These are phyloP conservation scores for Geosmithia putterillii DNA, from an alignment of 2,329 filamentous ascomycete genomes.

Conservation along the genomic window DNA sequence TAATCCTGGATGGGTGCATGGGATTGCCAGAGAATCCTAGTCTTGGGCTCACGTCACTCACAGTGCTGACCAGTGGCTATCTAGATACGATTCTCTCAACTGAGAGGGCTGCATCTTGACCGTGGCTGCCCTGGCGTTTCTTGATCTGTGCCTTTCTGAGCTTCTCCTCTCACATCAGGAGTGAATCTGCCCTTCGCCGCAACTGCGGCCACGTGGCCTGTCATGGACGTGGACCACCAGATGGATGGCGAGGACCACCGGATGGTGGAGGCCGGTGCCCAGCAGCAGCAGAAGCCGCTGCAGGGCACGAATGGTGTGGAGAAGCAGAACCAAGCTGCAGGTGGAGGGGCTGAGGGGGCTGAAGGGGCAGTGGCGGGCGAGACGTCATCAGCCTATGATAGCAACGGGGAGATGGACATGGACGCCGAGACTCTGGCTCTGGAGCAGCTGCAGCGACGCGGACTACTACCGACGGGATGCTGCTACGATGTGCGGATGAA, in stretches of 20 bases:
- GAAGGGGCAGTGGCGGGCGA: slow-evolving; percentile 5
- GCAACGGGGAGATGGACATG: slow-evolving; percentile 19
- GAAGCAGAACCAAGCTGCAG: slow-evolving; percentile 12
- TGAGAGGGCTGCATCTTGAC: not conserved
- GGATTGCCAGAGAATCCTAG: no score
- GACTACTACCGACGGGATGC: slow-evolving; percentile 56
- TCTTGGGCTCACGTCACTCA: no score
- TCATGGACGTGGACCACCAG: slow-evolving; percentile 10
- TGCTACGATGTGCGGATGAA: slow-evolving; percentile 96
- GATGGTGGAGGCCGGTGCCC: slow-evolving; percentile 22
- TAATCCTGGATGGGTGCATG: no score
- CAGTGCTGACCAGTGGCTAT: not conserved
- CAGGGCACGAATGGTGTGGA: slow-evolving; percentile 10
- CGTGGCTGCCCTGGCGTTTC: not conserved
- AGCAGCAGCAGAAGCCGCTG: slow-evolving; percentile 6
- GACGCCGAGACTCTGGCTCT: slow-evolving; percentile 23
- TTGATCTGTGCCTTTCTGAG: not conserved
- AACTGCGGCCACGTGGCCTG: not conserved
- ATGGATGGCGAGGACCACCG: slow-evolving; percentile 32
- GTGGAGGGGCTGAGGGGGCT: slow-evolving; percentile 1
- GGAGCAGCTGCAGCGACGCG: slow-evolving; percentile 26
- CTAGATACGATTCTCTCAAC: not conserved
- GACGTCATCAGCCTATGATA: slow-evolving; percentile 12
- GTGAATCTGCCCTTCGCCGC: no score
- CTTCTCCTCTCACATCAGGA: not conserved